phyloP scores from a whole-genome alignment of 2,329 filamentous ascomycete species.

The Aspergillus quadrilineatus region DNA sequence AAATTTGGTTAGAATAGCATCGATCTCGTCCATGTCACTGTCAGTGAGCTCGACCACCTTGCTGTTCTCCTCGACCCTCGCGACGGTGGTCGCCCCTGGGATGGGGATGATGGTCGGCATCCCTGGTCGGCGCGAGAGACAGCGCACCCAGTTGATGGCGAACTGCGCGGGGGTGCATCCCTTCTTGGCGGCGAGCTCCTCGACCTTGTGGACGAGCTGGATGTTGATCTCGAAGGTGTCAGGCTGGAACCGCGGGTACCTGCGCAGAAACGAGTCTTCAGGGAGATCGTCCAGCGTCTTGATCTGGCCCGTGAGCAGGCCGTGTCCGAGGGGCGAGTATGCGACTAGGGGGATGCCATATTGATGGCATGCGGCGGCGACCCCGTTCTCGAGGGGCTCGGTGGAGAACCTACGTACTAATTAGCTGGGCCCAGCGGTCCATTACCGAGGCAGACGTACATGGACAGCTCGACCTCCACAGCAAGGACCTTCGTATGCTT shows the following conservation, averaged over 20 bases:
- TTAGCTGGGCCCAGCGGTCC: slow-evolving; percentile 48
- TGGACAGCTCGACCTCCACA: slow-evolving; percentile 63
- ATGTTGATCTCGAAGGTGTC: slow-evolving; percentile 53
- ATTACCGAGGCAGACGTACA: slow-evolving; percentile 49
- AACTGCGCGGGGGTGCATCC: slow-evolving; percentile 48
- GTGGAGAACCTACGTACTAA: slow-evolving; percentile 44
- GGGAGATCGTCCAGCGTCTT: slow-evolving; percentile 49
- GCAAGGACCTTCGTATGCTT: slow-evolving; percentile 43
- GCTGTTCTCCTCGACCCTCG: slow-evolving; percentile 39
- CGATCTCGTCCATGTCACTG: slow-evolving; percentile 50
- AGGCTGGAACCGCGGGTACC: slow-evolving; percentile 51
- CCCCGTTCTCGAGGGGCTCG: slow-evolving; percentile 49
- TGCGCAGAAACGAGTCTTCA: slow-evolving; percentile 46
- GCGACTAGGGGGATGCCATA: slow-evolving; percentile 68
- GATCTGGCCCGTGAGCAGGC: slow-evolving; percentile 55
- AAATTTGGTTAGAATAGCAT: slow-evolving; percentile 51
- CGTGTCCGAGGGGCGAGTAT: slow-evolving; percentile 66
- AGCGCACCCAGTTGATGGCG: slow-evolving; percentile 51
- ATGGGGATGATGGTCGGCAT: slow-evolving; percentile 45
- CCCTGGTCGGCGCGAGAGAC: slow-evolving; percentile 43
- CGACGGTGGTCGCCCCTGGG: slow-evolving; percentile 38
- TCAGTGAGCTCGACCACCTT: slow-evolving; percentile 28
- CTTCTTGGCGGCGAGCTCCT: slow-evolving; percentile 47
- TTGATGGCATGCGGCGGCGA: slow-evolving; percentile 58
- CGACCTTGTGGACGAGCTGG: slow-evolving; percentile 48